These are phyloP conservation scores for Trichoderma arundinaceum DNA, from an alignment of 2,329 filamentous ascomycete species.

Conservation along the genomic window DNA sequence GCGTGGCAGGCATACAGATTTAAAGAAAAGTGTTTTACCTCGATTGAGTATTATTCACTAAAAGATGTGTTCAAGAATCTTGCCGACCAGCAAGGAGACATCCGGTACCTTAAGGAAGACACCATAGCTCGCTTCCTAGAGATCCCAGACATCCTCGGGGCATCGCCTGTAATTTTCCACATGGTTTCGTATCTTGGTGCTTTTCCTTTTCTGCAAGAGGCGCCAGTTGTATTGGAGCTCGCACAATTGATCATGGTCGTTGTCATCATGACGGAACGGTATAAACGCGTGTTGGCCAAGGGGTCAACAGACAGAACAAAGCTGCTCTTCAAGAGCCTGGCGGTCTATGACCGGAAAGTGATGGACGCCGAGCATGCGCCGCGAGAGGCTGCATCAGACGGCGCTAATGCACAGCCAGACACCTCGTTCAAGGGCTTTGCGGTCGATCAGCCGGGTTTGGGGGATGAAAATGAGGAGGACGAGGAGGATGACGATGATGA, in stretches of 20 bases:
- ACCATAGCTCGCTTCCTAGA: slow-evolving; percentile 75
- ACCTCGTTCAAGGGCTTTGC: slow-evolving; percentile 50
- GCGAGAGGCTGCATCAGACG: slow-evolving; percentile 3
- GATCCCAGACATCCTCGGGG: slow-evolving; percentile 71
- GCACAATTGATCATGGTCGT: slow-evolving; percentile 75
- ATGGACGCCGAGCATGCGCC: slow-evolving; percentile 41
- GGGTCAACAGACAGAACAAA: slow-evolving; percentile 64
- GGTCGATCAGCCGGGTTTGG: slow-evolving; percentile 53
- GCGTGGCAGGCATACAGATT: slow-evolving; percentile 62
- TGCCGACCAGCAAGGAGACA: slow-evolving; percentile 65
- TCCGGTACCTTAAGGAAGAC: slow-evolving; percentile 70
- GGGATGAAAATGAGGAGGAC: slow-evolving; percentile 51
- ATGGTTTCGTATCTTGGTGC: slow-evolving; percentile 74
- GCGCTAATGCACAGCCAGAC: background rate
- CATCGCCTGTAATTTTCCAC: slow-evolving; percentile 72
- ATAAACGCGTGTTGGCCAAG: slow-evolving; percentile 65
- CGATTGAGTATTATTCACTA: slow-evolving; percentile 74
- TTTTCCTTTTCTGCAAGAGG: slow-evolving; percentile 74
- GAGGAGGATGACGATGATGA: slow-evolving; percentile 64
- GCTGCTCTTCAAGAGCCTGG: slow-evolving; percentile 72
- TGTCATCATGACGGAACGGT: slow-evolving; percentile 73
- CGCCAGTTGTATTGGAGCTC: slow-evolving; percentile 71
- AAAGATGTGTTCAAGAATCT: slow-evolving; percentile 74
- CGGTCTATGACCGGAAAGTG: slow-evolving; percentile 69
- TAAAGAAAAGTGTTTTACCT: slow-evolving; percentile 71